Conservation (phyloP, 1,284 basidiomycete genomes). For the Golubevia sp. region DNA sequence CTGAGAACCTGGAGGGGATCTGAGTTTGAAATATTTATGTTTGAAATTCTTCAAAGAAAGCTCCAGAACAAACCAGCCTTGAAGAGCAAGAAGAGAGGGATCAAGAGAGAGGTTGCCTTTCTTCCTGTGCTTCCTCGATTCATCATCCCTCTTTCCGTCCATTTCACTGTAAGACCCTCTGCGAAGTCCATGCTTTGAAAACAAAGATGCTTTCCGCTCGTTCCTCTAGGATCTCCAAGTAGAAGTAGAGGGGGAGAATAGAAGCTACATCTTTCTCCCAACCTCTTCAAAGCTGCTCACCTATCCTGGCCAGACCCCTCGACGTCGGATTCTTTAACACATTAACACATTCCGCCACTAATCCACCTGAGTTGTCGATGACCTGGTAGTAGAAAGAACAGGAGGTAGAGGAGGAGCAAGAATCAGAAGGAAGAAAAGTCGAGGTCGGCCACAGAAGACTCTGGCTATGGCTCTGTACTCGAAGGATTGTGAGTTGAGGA, state of each 20-base stretch:
- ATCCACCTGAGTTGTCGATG: slow-evolving; percentile 97
- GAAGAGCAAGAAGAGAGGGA: neutral
- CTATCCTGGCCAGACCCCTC: slow-evolving; percentile 72
- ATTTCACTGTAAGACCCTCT: slow-evolving; percentile 1
- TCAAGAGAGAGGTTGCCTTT: neutral
- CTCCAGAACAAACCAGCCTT: neutral
- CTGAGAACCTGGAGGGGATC: too few species aligned
- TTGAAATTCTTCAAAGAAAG: too few species aligned
- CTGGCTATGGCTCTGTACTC: too few species aligned
- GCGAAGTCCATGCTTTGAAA: neutral
- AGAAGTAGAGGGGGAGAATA: neutral
- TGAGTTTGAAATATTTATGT: too few species aligned
- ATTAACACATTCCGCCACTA: slow-evolving; percentile 95
- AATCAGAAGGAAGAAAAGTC: neutral
- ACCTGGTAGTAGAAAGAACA: slow-evolving; percentile 67
- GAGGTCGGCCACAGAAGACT: too few species aligned
- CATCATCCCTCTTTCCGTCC: slow-evolving; percentile 3
- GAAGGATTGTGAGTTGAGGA: too few species aligned
- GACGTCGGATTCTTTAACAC: slow-evolving; percentile 89
- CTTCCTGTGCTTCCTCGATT: neutral
- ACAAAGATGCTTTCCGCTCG: neutral
- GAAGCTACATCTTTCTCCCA: neutral
- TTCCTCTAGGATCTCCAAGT: neutral
- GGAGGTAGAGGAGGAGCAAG: neutral
- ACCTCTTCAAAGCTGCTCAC: slow-evolving; percentile 48